phyloP scores from a whole-genome alignment of 768 basidiomycete genomes.

The Phylloporus sp. region DNA sequence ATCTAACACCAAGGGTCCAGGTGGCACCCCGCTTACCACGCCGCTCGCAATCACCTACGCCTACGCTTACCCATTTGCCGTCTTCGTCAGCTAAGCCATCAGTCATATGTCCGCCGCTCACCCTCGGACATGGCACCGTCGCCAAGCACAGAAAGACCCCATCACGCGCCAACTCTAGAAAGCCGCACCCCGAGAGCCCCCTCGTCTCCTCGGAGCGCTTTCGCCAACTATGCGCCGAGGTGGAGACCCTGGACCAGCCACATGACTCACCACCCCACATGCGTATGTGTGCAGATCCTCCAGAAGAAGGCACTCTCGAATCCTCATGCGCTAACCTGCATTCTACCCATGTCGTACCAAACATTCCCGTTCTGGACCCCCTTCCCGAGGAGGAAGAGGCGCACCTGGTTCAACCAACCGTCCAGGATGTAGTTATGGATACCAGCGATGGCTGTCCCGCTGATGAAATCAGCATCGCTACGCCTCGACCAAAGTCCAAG shows the following conservation, averaged over 20 bases:
- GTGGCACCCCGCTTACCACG: background rate
- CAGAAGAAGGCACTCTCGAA: background rate
- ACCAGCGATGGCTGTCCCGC: background rate
- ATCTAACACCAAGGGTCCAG: constrained; percentile 38
- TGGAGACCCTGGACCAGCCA: constrained; percentile 14
- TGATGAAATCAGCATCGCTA: background rate
- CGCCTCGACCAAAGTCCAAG: constrained; percentile 10
- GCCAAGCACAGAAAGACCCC: constrained; percentile 12
- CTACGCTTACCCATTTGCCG: background rate
- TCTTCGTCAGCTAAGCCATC: constrained; percentile 16
- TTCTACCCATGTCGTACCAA: too few species aligned
- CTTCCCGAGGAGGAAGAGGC: constrained; percentile 1
- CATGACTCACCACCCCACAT: constrained; percentile 6
- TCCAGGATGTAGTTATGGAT: constrained; percentile 2
- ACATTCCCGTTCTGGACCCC: background rate
- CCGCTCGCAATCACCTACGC: constrained; percentile 12
- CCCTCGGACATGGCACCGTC: constrained; percentile 13
- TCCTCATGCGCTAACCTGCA: background rate
- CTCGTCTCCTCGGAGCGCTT: constrained; percentile 27
- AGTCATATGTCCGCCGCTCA: constrained; percentile 4
- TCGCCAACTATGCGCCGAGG: constrained; percentile 14
- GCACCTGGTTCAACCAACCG: background rate
- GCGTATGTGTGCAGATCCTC: background rate
- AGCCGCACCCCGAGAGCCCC: constrained; percentile 4
- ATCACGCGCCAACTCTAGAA: background rate